phyloP scores from a whole-genome alignment of 2,329 filamentous ascomycete genomes.

The Tolypocladium tundrense region DNA sequence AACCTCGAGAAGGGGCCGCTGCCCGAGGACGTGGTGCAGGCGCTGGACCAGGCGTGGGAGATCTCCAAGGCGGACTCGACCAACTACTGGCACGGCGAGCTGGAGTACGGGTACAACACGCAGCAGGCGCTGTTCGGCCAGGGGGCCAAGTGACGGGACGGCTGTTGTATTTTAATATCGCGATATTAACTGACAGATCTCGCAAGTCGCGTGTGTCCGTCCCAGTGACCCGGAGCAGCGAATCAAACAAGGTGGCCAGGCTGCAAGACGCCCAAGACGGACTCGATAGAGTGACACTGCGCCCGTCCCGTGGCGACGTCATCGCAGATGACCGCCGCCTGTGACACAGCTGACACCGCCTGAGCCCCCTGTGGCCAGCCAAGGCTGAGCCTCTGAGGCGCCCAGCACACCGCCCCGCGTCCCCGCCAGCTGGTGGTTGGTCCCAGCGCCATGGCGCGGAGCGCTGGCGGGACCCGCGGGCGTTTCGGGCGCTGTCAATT shows the following conservation, averaged over 20 bases:
- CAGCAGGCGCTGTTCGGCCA: slow-evolving; percentile 46
- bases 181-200: not conserved
- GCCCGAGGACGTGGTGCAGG: slow-evolving; percentile 64
- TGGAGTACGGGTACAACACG: slow-evolving; percentile 59
- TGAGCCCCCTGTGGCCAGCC: not conserved
- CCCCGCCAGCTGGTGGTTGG: not conserved
- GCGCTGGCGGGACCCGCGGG: not conserved
- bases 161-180: not conserved
- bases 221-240: not conserved
- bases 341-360: not conserved
- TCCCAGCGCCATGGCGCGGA: not conserved
- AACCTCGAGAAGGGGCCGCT: slow-evolving; percentile 59
- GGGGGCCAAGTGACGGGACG: slow-evolving; percentile 25
- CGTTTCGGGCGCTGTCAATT: not conserved
- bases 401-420: not conserved
- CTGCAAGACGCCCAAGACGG: not conserved
- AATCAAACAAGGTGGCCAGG: not conserved
- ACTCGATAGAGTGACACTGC: not conserved
- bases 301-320: not conserved
- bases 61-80: slow-evolving; percentile 49
- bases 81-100: slow-evolving; percentile 47
- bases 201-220: not conserved
- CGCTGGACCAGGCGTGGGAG: slow-evolving; percentile 68
- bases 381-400: not conserved
- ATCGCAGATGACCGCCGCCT: not conserved